Evolutionary conservation across 2,329 filamentous ascomycete species (phyloP), one percentile per base, ranked within the genome.

Genomic region (Ascosphaera apis): DNA sequence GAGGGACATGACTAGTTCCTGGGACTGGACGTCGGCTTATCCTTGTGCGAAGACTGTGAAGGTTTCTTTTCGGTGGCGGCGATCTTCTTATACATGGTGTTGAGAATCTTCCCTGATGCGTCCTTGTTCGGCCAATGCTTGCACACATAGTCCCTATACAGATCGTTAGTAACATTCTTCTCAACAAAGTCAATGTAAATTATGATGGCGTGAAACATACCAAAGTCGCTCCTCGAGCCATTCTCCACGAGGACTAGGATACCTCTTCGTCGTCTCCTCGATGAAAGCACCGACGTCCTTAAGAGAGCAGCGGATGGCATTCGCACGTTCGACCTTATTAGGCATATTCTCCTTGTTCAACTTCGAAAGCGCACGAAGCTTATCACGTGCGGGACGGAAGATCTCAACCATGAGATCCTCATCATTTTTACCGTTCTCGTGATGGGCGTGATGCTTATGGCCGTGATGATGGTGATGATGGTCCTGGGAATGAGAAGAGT

Each of bases 71-170:
- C 31, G 4, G 31, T 9, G 11, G 31, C 31, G 9, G 18, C 9
- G 16, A 33, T 15, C 15, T 18, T 15, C 9, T 33, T 18, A 18
- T 17, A 33, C 31, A 33, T 33, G 15, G 9, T 11, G 15, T 33
- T 15, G 15, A 33, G 31, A 12, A 18, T 11, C 9, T 33, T n/a
- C 9, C 31, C 31, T 18, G 31, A 38, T 33, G 47, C 47, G 32
- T 58, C 57, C 43, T 58, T 57, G 44, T 61, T 60, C 12, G 58
- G 57, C 57, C 59, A 62, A 41, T 61, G 59, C 16, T 54, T 53
- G 13, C 55, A 54, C 34, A 60, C 58, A 41, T 58, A 58, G 37
- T 57, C 53, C 59, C 58, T 62, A 23, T 25, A 32, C 28, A 37
- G 31, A 12, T 39, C 15, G 42, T 57, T 41, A 55, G 47, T 36